Evolutionary conservation across 768 basidiomycete genomes (phyloP).

Genomic region (Suillus tomentosus): DNA sequence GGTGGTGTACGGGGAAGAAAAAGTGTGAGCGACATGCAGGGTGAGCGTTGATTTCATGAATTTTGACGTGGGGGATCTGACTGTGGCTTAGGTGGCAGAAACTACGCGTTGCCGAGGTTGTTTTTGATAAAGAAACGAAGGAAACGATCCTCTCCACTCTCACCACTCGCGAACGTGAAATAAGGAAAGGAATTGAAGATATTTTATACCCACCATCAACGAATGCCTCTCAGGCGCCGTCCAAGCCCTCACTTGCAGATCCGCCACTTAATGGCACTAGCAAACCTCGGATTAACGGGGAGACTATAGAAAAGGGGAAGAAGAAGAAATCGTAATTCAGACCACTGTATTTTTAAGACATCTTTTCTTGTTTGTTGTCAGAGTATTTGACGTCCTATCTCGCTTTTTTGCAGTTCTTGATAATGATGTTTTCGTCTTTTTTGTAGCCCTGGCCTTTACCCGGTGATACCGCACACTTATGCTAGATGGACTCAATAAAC

Average conservation of each 20-base stretch:
- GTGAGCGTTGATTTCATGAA: slow-evolving; percentile 38
- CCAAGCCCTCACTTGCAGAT: slow-evolving; percentile 35
- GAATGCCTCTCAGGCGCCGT: slow-evolving; percentile 35
- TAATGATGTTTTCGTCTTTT: slow-evolving; percentile 5
- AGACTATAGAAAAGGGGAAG: slow-evolving; percentile 57
- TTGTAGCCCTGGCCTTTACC: slow-evolving; percentile 21
- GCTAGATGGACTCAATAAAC: slow-evolving; percentile 8
- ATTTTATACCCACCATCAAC: slow-evolving; percentile 53
- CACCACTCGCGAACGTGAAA: slow-evolving; percentile 74
- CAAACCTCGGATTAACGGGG: slow-evolving; percentile 45
- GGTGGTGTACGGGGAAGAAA: slow-evolving; percentile 80
- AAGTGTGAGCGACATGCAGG: slow-evolving; percentile 80
- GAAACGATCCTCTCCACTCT: slow-evolving; percentile 67
- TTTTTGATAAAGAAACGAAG: slow-evolving; percentile 74
- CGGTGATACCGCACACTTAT: slow-evolving; percentile 11
- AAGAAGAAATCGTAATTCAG: slow-evolving; percentile 46
- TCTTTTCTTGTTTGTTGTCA: slow-evolving; percentile 20
- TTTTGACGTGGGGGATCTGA: slow-evolving; percentile 11
- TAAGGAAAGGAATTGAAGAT: slow-evolving; percentile 78
- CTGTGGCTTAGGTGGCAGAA: slow-evolving; percentile 67
- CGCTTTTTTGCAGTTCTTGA: slow-evolving; percentile 18
- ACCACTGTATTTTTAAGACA: slow-evolving; percentile 29
- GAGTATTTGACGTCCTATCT: slow-evolving; percentile 18
- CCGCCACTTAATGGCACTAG: slow-evolving; percentile 49
- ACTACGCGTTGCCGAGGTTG: slow-evolving; percentile 69